These are phyloP conservation scores for Odontarrhena argentea DNA, from an alignment of 345 rosid species.

Conservation along the genomic window DNA sequence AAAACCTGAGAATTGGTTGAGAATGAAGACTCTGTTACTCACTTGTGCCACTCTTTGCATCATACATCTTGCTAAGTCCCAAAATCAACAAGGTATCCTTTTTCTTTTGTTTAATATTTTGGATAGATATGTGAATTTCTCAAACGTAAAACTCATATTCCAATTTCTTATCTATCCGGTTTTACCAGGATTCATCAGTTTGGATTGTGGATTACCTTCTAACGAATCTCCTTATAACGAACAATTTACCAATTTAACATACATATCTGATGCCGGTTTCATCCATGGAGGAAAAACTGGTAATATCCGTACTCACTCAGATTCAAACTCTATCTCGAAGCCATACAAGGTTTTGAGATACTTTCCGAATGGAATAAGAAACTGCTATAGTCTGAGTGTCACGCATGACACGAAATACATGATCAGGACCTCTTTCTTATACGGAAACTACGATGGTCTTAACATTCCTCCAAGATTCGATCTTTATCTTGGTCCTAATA, in stretches of 20 bases:
- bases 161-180: too few relatives aligned
- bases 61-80: conserved; percentile 22
- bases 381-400: conserved; percentile 42
- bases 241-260: conserved; percentile 26
- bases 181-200: conserved; percentile 46
- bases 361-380: conserved; percentile 44
- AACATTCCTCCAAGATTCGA: conserved; percentile 40
- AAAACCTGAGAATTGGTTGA: not conserved
- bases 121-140: not conserved
- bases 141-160: too few relatives aligned
- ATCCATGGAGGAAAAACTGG: conserved; percentile 36
- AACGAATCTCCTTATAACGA: conserved; percentile 36
- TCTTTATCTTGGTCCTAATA: conserved; percentile 48
- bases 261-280: conserved; percentile 41
- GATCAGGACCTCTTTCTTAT: conserved; percentile 38
- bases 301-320: not conserved
- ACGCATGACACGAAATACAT: conserved; percentile 36
- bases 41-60: conserved; percentile 5
- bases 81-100: conserved; percentile 36
- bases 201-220: conserved; percentile 49
- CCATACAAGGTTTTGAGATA: conserved; percentile 29
- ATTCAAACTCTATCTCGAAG: not conserved
- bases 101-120: not conserved
- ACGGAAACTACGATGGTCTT: conserved; percentile 50
- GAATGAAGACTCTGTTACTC: conserved; percentile 24